Evolutionary conservation across 1,139 yeast species (phyloP).

Genomic region (Zhuliangozyma blackwelliae): DNA sequence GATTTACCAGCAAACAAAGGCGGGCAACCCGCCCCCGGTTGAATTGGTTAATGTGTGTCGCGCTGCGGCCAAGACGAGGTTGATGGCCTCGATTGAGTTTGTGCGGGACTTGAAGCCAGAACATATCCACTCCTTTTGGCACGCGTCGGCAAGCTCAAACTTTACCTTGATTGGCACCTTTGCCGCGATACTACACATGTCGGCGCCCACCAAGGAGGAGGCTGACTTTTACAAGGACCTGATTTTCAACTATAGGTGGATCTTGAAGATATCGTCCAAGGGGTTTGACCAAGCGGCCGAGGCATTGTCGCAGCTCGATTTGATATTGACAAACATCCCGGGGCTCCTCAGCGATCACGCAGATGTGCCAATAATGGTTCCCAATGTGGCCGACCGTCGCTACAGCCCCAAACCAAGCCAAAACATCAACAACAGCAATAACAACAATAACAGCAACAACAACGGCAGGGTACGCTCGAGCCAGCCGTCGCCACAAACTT

Average conservation of each 20-base stretch:
- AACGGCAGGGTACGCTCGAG: conserved; percentile 1
- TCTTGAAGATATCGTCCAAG: conserved; percentile 64
- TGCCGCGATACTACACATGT: conserved; percentile 71
- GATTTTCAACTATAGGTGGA: conserved; percentile 71
- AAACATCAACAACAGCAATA: conserved; percentile 1
- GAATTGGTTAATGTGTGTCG: conserved; percentile 67
- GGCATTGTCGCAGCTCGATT: conserved; percentile 65
- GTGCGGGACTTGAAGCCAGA: conserved; percentile 72
- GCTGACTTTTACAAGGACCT: conserved; percentile 60
- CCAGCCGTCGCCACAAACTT: conserved; percentile 19
- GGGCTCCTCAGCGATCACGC: conserved; percentile 51
- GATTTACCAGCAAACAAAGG: conserved; percentile 39
- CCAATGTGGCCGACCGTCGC: conserved; percentile 24
- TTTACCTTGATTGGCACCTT: conserved; percentile 81
- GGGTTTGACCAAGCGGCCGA: conserved; percentile 72
- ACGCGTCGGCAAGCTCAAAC: conserved; percentile 71
- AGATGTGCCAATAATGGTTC: conserved; percentile 38
- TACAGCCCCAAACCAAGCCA: neutral
- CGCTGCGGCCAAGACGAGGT: conserved; percentile 76
- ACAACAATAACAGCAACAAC: conserved; percentile 9
- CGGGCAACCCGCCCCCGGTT: conserved; percentile 46
- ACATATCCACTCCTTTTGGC: conserved; percentile 87
- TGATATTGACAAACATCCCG: conserved; percentile 61
- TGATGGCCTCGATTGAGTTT: conserved; percentile 78
- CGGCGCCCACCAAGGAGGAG: conserved; percentile 59